Evolutionary conservation across 768 basidiomycete species (phyloP), one percentile per base, ranked within the genome.

Genomic region (Dentipellis sp.): DNA sequence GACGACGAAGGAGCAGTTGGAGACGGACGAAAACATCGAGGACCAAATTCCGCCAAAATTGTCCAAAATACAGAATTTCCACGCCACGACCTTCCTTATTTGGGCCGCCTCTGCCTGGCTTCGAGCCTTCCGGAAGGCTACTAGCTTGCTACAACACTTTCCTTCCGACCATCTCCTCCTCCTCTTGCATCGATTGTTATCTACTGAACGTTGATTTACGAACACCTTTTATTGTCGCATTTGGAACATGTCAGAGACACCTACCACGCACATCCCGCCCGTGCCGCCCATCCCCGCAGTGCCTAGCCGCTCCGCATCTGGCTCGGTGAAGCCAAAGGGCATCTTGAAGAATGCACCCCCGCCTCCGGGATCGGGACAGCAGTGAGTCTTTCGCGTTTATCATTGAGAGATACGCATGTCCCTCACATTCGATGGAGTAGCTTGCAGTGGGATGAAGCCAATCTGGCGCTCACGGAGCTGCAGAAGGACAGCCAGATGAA

Each of bases 401-500:
- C 29, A 17, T 23, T 29, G 29, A 29, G 3, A 29, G 29, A 12
- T 38, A 38, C 0, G 58, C 36, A n/a, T 52, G 17, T 8, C 10
- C 19, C 10, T 23, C 22, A 50, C 19, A 10, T 42, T 42, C 21
- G 2, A 22, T 23, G 54, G 77, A 45, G 79, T 62, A 94, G 85
- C 63, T 66, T 97, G 65, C 89, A 91, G 66, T 97, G 94, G 94
- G 94, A 97, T 66, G 94, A 97, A 65, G 90, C 83, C 68, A 97
- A 97, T 67, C 77, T 97, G 37, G 90, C 91, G 22, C 70, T 90
- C 65, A 97, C 94, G 1, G 94, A 97, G 71, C 84, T 92, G 62
- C 83, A 88, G 77, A 95, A 95, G 71, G 93, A 95, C 65, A 94
- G 91, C 60, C 74, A 93, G 66, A 97, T 97, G 94, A 97, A 97